phyloP scores from a whole-genome alignment of 169 alveolate genomes.

The Eimeria maxima region DNA sequence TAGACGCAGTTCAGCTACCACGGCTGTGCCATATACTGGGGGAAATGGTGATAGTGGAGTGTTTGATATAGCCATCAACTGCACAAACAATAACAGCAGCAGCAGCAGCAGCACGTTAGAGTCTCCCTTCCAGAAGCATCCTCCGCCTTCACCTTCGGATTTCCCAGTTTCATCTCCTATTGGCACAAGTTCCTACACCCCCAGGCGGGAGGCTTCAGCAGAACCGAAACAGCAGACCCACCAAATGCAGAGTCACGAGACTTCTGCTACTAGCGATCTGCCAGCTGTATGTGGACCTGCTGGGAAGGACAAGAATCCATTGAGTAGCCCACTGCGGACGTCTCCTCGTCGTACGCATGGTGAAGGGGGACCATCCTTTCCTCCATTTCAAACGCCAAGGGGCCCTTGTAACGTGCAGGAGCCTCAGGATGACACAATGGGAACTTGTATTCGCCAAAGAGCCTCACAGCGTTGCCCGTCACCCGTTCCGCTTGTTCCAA shows the following conservation, averaged over 20 bases:
- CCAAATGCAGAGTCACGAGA: neutral
- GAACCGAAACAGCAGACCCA: neutral
- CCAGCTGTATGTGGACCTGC: constrained; percentile 38
- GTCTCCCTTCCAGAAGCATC: constrained; percentile 75
- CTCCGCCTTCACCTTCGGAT: constrained; percentile 77
- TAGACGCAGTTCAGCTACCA: constrained; percentile 38
- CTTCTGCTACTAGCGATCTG: neutral
- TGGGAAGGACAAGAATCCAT: neutral
- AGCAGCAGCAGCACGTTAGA: constrained; percentile 61
- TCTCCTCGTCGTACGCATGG: constrained; percentile 63
- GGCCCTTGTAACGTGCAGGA: constrained; percentile 3
- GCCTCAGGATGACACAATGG: neutral
- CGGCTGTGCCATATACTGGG: constrained; percentile 6
- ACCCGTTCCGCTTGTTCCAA: constrained; percentile 23
- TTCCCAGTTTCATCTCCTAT: constrained; percentile 71
- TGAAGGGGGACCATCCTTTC: constrained; percentile 3
- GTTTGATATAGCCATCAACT: constrained; percentile 16
- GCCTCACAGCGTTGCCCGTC: constrained; percentile 59
- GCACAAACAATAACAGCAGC: neutral
- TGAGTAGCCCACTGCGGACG: constrained; percentile 38
- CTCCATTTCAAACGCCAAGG: constrained; percentile 59
- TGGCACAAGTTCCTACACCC: constrained; percentile 20
- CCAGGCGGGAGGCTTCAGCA: constrained; percentile 4
- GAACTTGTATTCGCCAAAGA: constrained; percentile 29
- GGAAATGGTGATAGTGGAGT: neutral